Evolutionary conservation across 768 basidiomycete species (phyloP).

Genomic region (Rhizopogon rudus): DNA sequence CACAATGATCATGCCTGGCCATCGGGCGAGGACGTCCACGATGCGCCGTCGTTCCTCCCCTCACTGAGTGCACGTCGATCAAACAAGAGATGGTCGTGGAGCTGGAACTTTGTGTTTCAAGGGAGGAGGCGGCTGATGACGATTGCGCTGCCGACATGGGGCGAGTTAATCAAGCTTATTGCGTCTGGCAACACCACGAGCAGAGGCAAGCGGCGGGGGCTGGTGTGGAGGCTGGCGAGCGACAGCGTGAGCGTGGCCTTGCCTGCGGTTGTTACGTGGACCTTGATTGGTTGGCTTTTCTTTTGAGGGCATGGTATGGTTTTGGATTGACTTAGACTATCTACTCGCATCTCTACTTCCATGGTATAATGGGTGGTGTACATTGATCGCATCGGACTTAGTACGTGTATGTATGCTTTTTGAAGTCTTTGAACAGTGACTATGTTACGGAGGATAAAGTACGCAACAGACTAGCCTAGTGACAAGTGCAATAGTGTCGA

Average conservation of each 20-base stretch:
- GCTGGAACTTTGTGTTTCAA: constrained; percentile 49
- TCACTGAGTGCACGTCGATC: constrained; percentile 30
- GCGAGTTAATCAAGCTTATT: constrained; percentile 9
- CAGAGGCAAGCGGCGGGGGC: constrained; percentile 20
- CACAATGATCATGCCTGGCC: constrained; percentile 32
- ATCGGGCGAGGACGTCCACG: constrained; percentile 12
- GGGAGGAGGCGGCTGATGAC: constrained; percentile 54
- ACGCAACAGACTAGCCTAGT: no score
- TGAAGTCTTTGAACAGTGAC: background rate
- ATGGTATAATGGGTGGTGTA: background rate
- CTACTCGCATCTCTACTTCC: background rate
- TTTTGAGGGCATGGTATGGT: constrained; percentile 12
- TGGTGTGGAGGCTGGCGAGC: constrained; percentile 29
- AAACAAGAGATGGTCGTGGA: constrained; percentile 20
- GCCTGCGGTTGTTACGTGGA: constrained; percentile 21
- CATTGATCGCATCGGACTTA: background rate
- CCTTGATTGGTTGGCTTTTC: constrained; percentile 23
- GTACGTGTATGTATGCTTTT: background rate
- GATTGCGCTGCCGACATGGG: constrained; percentile 36
- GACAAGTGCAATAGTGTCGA: no score
- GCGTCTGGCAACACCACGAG: constrained; percentile 7
- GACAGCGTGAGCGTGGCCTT: constrained; percentile 32
- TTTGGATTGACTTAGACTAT: background rate
- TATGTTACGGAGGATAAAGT: no score
- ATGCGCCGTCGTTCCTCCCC: constrained; percentile 18